Evolutionary conservation across 1,284 basidiomycete species (phyloP).

Genomic region (Cutaneotrichosporon sp.): DNA sequence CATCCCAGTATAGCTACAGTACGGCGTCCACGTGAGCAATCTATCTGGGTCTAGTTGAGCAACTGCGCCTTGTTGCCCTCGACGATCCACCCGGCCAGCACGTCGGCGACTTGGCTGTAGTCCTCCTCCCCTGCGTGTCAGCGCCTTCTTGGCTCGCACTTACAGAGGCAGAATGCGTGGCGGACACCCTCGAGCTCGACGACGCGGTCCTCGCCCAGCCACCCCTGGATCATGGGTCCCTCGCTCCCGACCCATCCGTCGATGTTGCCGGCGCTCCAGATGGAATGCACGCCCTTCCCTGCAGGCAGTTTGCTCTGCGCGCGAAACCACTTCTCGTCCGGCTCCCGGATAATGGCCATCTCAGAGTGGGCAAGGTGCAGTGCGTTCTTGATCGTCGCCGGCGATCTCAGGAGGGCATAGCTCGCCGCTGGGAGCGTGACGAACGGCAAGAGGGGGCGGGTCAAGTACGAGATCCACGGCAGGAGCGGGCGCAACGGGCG

Average conservation of each 20-base stretch:
- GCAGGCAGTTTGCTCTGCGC: conserved; percentile 19
- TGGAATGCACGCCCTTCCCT: conserved; percentile 30
- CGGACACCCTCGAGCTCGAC: conserved; percentile 37
- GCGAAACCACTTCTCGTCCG: conserved; percentile 44
- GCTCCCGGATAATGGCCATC: conserved; percentile 44
- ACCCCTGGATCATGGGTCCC: conserved; percentile 37
- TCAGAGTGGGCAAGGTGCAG: conserved; percentile 48
- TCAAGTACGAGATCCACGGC: conserved; percentile 26
- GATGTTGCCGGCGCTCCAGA: conserved; percentile 37
- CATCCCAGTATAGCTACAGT: background rate
- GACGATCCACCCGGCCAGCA: conserved; percentile 38
- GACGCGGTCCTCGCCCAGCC: conserved; percentile 36
- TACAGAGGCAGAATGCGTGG: conserved; percentile 49
- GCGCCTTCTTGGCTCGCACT: conserved; percentile 25
- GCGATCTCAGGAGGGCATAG: conserved; percentile 39
- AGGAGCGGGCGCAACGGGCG: conserved; percentile 34
- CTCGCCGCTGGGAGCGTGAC: conserved; percentile 37
- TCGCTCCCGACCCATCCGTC: conserved; percentile 51
- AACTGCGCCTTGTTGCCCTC: background rate
- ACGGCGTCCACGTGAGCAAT: background rate
- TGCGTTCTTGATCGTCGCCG: conserved; percentile 39
- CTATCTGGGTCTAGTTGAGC: background rate
- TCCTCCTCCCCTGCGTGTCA: conserved; percentile 32
- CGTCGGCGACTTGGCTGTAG: conserved; percentile 36
- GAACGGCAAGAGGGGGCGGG: conserved; percentile 34